Percentiles rank a stretch among this genome's conserved stretches.
Conservation (phyloP, 495 filamentous ascomycete species). For the Cercophora newfieldiana region DNA sequence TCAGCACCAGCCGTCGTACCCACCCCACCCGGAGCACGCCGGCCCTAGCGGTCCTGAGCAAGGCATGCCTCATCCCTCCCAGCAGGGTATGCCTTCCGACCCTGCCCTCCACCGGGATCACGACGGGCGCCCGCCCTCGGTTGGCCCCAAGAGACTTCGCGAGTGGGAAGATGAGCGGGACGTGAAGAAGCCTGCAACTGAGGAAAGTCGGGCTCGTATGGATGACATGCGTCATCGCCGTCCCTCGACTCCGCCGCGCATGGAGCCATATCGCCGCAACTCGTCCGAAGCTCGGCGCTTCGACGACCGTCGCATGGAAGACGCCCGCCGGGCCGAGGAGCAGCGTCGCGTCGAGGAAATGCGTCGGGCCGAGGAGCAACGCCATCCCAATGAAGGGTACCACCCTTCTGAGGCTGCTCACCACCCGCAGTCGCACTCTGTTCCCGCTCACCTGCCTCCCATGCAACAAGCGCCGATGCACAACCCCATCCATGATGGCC, state of each 20-base stretch:
- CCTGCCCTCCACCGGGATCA: conserved; percentile 67
- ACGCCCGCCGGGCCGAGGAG: conserved; percentile 47
- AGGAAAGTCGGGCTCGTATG: conserved; percentile 81
- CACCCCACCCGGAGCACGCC: conserved; percentile 60
- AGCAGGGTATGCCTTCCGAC: conserved; percentile 70
- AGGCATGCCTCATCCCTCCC: conserved; percentile 71
- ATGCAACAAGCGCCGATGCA: conserved; percentile 66
- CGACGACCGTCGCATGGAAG: conserved; percentile 51
- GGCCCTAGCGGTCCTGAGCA: conserved; percentile 70
- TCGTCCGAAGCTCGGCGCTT: conserved; percentile 73
- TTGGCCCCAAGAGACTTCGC: conserved; percentile 77
- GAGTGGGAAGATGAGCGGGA: conserved; percentile 88
- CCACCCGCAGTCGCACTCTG: conserved; percentile 67
- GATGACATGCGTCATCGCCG: conserved; percentile 81
- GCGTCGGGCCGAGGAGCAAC: conserved; percentile 58
- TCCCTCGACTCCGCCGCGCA: conserved; percentile 65
- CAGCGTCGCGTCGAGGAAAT: conserved; percentile 52
- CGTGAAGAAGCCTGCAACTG: conserved; percentile 82
- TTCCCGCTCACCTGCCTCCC: conserved; percentile 67
- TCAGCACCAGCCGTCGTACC: conserved; percentile 74
- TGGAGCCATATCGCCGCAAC: conserved; percentile 66
- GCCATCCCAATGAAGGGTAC: conserved; percentile 71
- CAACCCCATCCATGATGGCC: conserved; percentile 55
- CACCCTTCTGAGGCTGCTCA: conserved; percentile 90
- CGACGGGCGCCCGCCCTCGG: conserved; percentile 71